Conservation (phyloP, 805 yeast genomes). For the Cyberlindnera maclurae region DNA sequence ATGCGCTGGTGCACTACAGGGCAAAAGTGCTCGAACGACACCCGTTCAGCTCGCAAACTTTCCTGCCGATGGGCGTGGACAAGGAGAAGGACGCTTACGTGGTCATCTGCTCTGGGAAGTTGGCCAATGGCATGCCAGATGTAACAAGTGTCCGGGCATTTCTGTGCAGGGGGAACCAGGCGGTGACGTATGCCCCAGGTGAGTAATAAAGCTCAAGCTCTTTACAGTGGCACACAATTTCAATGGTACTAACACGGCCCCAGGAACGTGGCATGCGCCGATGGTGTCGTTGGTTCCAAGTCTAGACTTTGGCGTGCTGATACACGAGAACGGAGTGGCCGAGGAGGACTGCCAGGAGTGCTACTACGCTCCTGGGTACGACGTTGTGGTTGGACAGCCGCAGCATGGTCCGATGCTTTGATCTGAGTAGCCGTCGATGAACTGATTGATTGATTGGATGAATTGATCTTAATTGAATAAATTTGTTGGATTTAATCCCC, state of each 20-base stretch:
- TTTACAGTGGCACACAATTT: too few species aligned
- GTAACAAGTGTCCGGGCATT: conserved; percentile 58
- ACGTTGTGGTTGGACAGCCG: conserved; percentile 17
- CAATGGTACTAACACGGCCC: conserved; percentile 2
- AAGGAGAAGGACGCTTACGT: conserved; percentile 47
- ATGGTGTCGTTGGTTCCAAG: conserved; percentile 74
- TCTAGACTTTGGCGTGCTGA: conserved; percentile 81
- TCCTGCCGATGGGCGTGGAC: conserved; percentile 82
- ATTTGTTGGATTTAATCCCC: too few species aligned
- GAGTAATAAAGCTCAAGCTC: conserved; percentile 4
- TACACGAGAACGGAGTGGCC: conserved; percentile 74
- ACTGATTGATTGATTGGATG: too few species aligned
- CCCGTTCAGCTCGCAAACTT: conserved; percentile 83
- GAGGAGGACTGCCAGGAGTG: conserved; percentile 82
- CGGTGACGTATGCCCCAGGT: conserved; percentile 76
- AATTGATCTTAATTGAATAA: too few species aligned
- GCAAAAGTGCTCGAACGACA: conserved; percentile 78
- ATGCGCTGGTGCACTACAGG: conserved; percentile 8
- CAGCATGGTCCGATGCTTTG: too few species aligned
- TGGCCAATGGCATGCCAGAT: conserved; percentile 50
- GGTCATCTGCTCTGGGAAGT: conserved; percentile 68
- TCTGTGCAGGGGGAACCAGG: conserved; percentile 72
- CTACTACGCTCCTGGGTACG: conserved; percentile 54
- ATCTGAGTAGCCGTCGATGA: too few species aligned
- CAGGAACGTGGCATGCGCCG: conserved; percentile 91